Base-by-base conservation (phyloP, 202 grass and related monocot species). In the Saccharum hybrid region DNA sequence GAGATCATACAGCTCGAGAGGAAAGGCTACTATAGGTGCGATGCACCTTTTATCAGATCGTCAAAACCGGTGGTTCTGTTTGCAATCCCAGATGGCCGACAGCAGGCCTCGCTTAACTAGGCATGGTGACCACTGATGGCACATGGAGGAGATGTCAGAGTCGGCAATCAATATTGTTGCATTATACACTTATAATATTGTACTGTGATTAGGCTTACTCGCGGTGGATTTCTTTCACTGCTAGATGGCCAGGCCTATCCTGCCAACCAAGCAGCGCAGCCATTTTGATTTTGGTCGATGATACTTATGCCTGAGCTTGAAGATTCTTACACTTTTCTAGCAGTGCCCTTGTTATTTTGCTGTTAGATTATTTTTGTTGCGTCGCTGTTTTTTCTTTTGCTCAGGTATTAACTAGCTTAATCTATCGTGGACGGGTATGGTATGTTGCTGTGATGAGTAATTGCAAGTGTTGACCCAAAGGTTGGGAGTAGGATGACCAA, bases 1-100 rank as follows among this genome's bases (percentile, higher is more conserved):
- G 94, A 97, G 67, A 21, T 91, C 65, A 75, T 97, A 65, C 88
- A 97, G 81, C 82, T 97, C 5, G 94, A 97, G 86, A 92, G 93
- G 70, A 93, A 97, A 51, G 94, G 94, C 14, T 93, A 93, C 84
- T 97, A 84, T 68, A 86, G 88, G 61, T 97, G 94, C 1, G 91
- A 97, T 10, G 78, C 86, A 1, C 89, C 94, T 2, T 97, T 90
- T 66, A 64, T 93, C 21, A 86, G 94, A 46, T 82, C 89, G 21
- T 97, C 87, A 0, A 91, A 93, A 41, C 89, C 77, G 0, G 87
- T 97, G 43, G 89, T 97, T 37, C 80, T 97, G 1, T 97, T 97
- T 70, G 82, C 85, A 8, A 97, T 97, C 71, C 91, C 91, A 36
- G 94, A 97, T 76, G 89, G 94, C 39, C 59, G 91, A 19, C 82